Base-by-base conservation (phyloP, 306 rosid species). In the Fagus sylvatica region DNA sequence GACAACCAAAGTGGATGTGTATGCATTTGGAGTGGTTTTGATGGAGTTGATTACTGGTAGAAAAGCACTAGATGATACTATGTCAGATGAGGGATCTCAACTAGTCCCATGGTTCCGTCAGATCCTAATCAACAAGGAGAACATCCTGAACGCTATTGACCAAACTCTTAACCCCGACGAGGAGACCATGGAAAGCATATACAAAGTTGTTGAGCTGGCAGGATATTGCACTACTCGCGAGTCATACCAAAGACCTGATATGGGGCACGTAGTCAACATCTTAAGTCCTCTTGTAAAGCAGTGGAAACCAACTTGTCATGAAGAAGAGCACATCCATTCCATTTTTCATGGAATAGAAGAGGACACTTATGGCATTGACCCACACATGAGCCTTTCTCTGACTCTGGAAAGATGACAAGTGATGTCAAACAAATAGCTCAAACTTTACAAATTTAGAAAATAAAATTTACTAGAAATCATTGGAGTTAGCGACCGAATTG, bases 321-420 rank as follows among this genome's bases (percentile, higher is more conserved):
- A 90, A 66, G 95, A n/a, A n/a, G n/a, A n/a, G n/a, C n/a, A n/a
- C n/a, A n/a, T n/a, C n/a, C n/a, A n/a, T n/a, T n/a, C n/a, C n/a
- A 37, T 5, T 1, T 37, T 37, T 2, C 41, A 37, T 37, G 41
- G 41, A 37, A 5, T 88, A n/a, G n/a, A n/a, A 42, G 93, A 89
- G 71, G 93, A 92, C 17, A 74, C 77, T 57, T 78, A 71, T 49
- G 97, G 97, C 74, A 90, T 88, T 57, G 89, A 92, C 77, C 72
- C 84, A 51, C 85, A 92, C 75, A 85, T 90, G 97, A 87, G 91
- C 87, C 90, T 92, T 75, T 91, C 90, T 48, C 80, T 93, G 34
- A 88, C n/a, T n/a, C n/a, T n/a, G n/a, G n/a, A 84, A 80, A 90
- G 92, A 85, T 91, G 98, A 97, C 98, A 90, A 86, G 97, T 91